These are phyloP conservation scores for Gypsophila paniculata DNA, from an alignment of 179 eudicot species.

Conservation along the genomic window DNA sequence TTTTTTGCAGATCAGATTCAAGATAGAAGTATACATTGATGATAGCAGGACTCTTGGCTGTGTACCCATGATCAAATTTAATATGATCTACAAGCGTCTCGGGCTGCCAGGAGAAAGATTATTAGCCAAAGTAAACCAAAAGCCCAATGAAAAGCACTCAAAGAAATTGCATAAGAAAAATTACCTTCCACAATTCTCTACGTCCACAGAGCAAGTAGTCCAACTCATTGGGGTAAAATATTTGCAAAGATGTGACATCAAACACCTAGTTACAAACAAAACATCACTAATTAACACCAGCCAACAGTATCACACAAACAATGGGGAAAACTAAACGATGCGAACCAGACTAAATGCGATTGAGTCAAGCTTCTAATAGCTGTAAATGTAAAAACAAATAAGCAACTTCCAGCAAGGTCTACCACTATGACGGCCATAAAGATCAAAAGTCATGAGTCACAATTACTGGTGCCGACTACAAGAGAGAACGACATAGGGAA, in stretches of 20 bases:
- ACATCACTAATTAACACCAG: neutral
- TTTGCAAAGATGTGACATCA: constrained; percentile 73
- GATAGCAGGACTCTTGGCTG: constrained; percentile 94
- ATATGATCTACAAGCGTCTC: constrained; percentile 85
- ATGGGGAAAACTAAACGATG: neutral
- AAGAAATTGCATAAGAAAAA: neutral
- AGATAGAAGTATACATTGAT: constrained; percentile 46
- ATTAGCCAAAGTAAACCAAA: neutral
- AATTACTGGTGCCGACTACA: too few relatives aligned
- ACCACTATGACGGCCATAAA: too few relatives aligned
- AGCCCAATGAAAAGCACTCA: neutral
- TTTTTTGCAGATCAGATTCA: neutral
- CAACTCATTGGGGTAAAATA: constrained; percentile 87
- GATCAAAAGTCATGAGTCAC: neutral
- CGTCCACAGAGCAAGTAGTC: constrained; percentile 96
- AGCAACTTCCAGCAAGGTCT: too few relatives aligned
- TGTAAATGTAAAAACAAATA: neutral
- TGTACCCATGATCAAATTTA: constrained; percentile 97
- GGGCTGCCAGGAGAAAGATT: constrained; percentile 46
- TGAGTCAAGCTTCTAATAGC: neutral
- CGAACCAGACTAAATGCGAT: neutral
- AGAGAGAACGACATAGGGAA: neutral
- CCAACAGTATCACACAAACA: neutral
- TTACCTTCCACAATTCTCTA: constrained; percentile 97
- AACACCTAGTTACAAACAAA: constrained; percentile 57